Evolutionary conservation across 176 grass and related monocot species (phyloP).

Genomic region (Lolium multiflorum): DNA sequence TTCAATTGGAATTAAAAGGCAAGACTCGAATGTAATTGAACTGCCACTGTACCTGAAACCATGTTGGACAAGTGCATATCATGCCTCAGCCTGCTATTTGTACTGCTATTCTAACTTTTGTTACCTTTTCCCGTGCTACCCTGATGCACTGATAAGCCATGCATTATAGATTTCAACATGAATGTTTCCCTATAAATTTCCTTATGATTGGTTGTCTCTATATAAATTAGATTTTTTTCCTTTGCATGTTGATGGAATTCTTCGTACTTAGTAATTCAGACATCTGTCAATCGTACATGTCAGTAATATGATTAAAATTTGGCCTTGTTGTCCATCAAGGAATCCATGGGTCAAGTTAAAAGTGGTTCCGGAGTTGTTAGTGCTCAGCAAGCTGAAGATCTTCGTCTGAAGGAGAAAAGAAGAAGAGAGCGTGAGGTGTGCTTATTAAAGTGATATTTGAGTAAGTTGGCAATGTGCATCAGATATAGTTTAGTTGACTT

Average conservation of each 20-base stretch:
- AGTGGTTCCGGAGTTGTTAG: slow-evolving; percentile 62
- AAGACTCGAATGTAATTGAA: not conserved
- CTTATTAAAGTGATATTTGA: slow-evolving; percentile 30
- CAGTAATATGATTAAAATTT: slow-evolving; percentile 22
- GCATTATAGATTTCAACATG: not conserved
- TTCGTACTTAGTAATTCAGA: not conserved
- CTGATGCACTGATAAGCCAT: not conserved
- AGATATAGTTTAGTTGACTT: slow-evolving; percentile 33
- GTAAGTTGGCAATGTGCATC: slow-evolving; percentile 3
- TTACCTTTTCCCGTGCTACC: not conserved
- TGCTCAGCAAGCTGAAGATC: slow-evolving; percentile 86
- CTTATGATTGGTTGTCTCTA: not conserved
- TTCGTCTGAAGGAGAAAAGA: slow-evolving; percentile 87
- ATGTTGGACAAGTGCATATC: not conserved
- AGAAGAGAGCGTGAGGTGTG: slow-evolving; percentile 83
- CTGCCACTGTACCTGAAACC: not conserved
- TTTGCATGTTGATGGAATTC: not conserved
- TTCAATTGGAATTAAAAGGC: not conserved
- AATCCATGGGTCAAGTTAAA: slow-evolving; percentile 59
- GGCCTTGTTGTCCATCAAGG: slow-evolving; percentile 44
- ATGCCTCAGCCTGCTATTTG: not conserved
- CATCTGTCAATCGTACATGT: not conserved
- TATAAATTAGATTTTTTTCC: not conserved
- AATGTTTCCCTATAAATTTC: slow-evolving; percentile 8
- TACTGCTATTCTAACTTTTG: not conserved